Evolutionary conservation across 2,329 filamentous ascomycete genomes (phyloP).

Genomic region (Colletotrichum aenigma): DNA sequence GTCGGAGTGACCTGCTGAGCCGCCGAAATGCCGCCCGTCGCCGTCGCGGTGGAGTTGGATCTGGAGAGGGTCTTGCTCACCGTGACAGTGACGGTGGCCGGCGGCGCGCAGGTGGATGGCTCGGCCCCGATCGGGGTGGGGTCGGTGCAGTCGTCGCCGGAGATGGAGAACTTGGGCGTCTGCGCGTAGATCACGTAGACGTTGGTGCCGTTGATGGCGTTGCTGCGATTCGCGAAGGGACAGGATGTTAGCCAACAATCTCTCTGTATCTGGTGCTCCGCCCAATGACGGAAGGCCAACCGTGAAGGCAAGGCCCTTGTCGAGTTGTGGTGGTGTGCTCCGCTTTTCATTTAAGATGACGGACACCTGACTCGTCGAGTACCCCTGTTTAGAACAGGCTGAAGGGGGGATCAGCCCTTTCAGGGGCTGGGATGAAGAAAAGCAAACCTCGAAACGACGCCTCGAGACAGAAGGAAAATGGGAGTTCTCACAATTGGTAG

Average conservation of each 20-base stretch:
- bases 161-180: slow-evolving; percentile 40
- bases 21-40: slow-evolving; percentile 15
- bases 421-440: background rate
- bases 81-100: slow-evolving; percentile 28
- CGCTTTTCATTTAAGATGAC: background rate
- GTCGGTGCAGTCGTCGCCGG: slow-evolving; percentile 32
- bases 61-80: slow-evolving; percentile 20
- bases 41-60: slow-evolving; percentile 16
- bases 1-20: slow-evolving; percentile 1
- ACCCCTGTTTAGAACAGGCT: background rate
- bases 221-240: slow-evolving; percentile 21
- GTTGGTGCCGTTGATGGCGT: slow-evolving; percentile 50
- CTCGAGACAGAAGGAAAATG: slow-evolving; percentile 8
- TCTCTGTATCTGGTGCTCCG: background rate
- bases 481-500: slow-evolving; percentile 37
- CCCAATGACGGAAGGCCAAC: background rate
- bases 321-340: background rate
- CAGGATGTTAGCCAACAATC: background rate
- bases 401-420: background rate
- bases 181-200: slow-evolving; percentile 48
- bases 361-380: background rate
- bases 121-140: slow-evolving; percentile 17
- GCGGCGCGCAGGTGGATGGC: slow-evolving; percentile 27
- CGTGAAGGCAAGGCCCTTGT: background rate
- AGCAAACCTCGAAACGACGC: background rate